phyloP scores from a whole-genome alignment of 1,284 basidiomycete species.

The Malassezia globosa region DNA sequence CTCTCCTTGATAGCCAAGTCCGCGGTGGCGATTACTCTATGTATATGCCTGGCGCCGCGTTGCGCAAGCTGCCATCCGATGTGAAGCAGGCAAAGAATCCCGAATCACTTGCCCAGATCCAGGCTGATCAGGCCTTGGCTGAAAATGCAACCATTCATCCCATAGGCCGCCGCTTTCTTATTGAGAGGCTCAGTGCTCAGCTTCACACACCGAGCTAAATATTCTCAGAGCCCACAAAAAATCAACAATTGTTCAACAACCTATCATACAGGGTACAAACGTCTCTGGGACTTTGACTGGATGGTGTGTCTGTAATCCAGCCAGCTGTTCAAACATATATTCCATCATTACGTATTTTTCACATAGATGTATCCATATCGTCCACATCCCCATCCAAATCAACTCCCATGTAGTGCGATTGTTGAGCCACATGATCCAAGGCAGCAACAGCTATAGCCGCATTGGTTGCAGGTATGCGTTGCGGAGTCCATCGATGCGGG shows the following conservation, averaged over 20 bases:
- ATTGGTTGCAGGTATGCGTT: background rate
- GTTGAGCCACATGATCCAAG: too few relatives aligned
- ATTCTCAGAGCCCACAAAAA: too few relatives aligned
- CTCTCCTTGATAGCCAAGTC: conserved; percentile 7
- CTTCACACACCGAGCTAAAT: conserved; percentile 4
- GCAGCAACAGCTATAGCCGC: conserved; percentile 18
- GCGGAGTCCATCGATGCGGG: background rate
- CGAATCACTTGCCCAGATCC: background rate
- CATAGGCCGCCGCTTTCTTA: conserved; percentile 9
- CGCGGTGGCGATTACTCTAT: conserved; percentile 11
- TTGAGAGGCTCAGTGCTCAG: conserved; percentile 8
- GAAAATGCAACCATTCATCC: conserved; percentile 12
- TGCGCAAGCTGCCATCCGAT: background rate
- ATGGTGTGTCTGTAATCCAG: too few relatives aligned
- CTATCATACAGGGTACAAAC: too few relatives aligned
- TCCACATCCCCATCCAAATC: conserved; percentile 34
- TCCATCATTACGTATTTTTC: too few relatives aligned
- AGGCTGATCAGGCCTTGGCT: conserved; percentile 11
- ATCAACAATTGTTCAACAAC: too few relatives aligned
- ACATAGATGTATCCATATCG: conserved; percentile 21
- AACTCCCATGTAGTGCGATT: conserved; percentile 11
- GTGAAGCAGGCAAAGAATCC: background rate
- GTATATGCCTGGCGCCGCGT: background rate
- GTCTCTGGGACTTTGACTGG: too few relatives aligned
- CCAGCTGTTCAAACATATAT: too few relatives aligned